phyloP scores from a whole-genome alignment of 2,329 filamentous ascomycete species.

The Gaeumannomyces tritici region DNA sequence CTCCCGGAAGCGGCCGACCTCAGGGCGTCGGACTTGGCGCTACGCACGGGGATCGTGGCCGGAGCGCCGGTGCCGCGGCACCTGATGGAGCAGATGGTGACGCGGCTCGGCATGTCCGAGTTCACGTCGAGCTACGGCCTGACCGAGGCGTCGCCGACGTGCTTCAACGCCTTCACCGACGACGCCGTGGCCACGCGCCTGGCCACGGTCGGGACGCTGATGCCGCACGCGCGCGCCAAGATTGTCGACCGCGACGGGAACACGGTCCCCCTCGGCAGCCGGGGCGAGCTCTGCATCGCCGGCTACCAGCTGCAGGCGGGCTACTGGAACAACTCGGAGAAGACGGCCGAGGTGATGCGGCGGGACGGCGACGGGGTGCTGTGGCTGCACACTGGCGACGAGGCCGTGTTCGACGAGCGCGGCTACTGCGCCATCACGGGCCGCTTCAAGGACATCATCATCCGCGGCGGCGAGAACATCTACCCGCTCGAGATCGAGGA shows the following conservation, averaged over 20 bases:
- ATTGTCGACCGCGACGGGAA: conserved; percentile 60
- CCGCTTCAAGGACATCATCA: conserved; percentile 72
- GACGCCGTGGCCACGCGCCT: conserved; percentile 59
- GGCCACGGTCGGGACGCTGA: conserved; percentile 64
- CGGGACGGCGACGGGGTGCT: conserved; percentile 41
- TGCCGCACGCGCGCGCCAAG: conserved; percentile 70
- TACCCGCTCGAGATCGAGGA: conserved; percentile 71
- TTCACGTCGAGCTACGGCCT: conserved; percentile 64
- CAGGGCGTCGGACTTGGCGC: conserved; percentile 31
- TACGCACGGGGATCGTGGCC: conserved; percentile 71
- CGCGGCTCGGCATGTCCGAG: conserved; percentile 64
- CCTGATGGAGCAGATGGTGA: conserved; percentile 63
- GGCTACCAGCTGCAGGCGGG: conserved; percentile 66
- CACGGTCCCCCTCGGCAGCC: conserved; percentile 55
- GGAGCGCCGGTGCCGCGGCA: conserved; percentile 68
- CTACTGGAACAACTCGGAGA: conserved; percentile 62
- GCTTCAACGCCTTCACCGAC: conserved; percentile 70
- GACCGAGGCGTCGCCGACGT: conserved; percentile 70
- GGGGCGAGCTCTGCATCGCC: conserved; percentile 68
- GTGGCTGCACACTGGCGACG: conserved; percentile 61
- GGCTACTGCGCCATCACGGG: conserved; percentile 68
- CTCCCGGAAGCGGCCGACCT: conserved; percentile 29
- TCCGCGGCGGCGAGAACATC: conserved; percentile 64
- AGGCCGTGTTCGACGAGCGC: conserved; percentile 56
- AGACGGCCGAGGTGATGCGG: conserved; percentile 55